These are phyloP conservation scores for Colletotrichum sansevieriae DNA, from an alignment of 2,329 filamentous ascomycete species.

Conservation along the genomic window DNA sequence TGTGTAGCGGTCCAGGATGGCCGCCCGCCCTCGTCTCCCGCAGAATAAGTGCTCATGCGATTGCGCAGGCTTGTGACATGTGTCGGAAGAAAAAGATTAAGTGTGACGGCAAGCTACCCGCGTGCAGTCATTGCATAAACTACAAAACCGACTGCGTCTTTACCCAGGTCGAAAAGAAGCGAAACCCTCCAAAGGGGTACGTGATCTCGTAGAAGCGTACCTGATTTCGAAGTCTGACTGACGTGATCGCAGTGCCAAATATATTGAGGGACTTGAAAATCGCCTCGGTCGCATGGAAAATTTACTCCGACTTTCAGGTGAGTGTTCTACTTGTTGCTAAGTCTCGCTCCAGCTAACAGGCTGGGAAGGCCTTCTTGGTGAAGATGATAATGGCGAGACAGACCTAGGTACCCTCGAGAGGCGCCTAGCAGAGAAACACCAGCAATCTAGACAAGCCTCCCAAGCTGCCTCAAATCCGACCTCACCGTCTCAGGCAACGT, in stretches of 20 bases:
- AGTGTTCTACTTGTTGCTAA: not conserved
- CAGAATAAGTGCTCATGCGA: conserved; percentile 4
- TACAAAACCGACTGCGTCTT: conserved; percentile 99
- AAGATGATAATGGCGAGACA: conserved; percentile 86
- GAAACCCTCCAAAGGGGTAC: conserved; percentile 95
- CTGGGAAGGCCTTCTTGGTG: conserved; percentile 76
- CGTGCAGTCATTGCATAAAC: conserved; percentile 95
- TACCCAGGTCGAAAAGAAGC: conserved; percentile 98
- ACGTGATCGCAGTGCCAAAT: conserved; percentile 79
- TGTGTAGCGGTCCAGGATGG: not conserved
- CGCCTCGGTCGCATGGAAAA: conserved; percentile 96
- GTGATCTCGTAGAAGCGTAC: conserved; percentile 44
- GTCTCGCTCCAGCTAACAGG: conserved; percentile 45
- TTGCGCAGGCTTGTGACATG: conserved; percentile 87
- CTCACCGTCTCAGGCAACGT: conserved; percentile 63
- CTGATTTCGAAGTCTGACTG: not conserved
- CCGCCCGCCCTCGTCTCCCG: not conserved
- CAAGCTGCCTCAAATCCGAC: conserved; percentile 63
- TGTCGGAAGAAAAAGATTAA: conserved; percentile 98
- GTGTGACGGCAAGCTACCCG: conserved; percentile 94
- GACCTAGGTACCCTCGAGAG: conserved; percentile 92
- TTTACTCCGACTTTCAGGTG: conserved; percentile 84
- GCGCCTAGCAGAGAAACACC: conserved; percentile 71
- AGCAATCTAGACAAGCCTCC: conserved; percentile 64
- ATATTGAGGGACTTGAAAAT: conserved; percentile 97